phyloP scores from a whole-genome alignment of 306 rosid genomes.

The Citrullus mucosospermus region DNA sequence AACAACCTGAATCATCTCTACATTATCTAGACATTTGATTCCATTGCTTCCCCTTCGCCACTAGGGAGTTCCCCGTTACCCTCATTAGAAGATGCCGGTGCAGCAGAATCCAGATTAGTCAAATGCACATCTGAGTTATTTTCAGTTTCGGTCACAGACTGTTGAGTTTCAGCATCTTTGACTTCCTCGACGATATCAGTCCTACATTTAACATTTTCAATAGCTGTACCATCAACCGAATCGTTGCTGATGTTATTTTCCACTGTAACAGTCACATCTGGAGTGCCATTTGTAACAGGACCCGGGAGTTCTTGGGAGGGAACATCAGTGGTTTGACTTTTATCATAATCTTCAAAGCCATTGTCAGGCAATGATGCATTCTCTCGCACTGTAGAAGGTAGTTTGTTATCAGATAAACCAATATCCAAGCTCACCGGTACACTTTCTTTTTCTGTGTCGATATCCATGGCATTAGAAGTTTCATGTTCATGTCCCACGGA shows the following conservation, averaged over 20 bases:
- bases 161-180: slow-evolving; percentile 15
- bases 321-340: background rate
- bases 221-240: slow-evolving; percentile 21
- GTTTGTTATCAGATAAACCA: background rate
- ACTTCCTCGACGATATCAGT: slow-evolving; percentile 2
- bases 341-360: background rate
- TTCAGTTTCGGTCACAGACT: slow-evolving; percentile 15
- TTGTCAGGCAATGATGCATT: background rate
- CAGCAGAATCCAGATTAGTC: background rate
- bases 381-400: background rate
- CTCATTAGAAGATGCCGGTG: background rate
- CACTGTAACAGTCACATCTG: background rate
- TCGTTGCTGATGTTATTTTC: background rate
- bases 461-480: background rate
- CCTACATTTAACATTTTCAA: background rate
- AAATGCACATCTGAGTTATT: background rate
- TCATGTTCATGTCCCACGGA: slow-evolving; percentile 7
- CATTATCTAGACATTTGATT: background rate
- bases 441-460: background rate
- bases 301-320: background rate
- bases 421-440: background rate
- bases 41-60: background rate
- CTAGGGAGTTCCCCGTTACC: background rate
- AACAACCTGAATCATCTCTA: background rate
- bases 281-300: background rate